These are phyloP conservation scores for Diddensiella santjacobensis DNA, from an alignment of 805 yeast species.

Conservation along the genomic window DNA sequence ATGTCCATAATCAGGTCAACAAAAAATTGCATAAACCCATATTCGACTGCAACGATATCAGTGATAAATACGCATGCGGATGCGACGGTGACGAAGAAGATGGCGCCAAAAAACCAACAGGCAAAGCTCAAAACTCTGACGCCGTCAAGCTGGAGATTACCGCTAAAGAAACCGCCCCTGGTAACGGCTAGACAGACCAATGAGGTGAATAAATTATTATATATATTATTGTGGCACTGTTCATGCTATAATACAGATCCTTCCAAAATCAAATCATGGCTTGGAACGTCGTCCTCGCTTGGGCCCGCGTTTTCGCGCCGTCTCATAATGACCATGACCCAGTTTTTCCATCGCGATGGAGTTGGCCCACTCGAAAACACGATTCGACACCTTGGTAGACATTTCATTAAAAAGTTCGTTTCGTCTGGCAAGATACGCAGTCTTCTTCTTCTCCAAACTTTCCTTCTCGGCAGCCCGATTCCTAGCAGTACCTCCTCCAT, in stretches of 20 bases:
- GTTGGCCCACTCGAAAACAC: slow-evolving; percentile 27
- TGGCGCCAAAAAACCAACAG: slow-evolving; percentile 24
- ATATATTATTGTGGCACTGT: too few species aligned
- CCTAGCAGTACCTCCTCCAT: not conserved
- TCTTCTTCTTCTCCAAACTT: slow-evolving; percentile 4
- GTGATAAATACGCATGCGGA: slow-evolving; percentile 95
- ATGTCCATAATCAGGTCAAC: slow-evolving; percentile 84
- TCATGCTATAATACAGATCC: too few species aligned
- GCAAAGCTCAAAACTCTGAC: not conserved
- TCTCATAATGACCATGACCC: slow-evolving; percentile 32
- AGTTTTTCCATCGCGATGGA: slow-evolving; percentile 19
- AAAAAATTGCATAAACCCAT: slow-evolving; percentile 59
- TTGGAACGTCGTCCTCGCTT: not conserved
- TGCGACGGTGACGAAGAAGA: slow-evolving; percentile 73
- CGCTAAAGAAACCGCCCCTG: not conserved
- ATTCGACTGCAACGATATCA: slow-evolving; percentile 80
- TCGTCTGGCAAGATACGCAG: slow-evolving; percentile 8
- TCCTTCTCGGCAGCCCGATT: slow-evolving; percentile 5
- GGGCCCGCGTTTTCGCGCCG: slow-evolving; percentile 4
- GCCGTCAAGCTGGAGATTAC: slow-evolving; percentile 6
- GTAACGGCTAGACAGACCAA: slow-evolving; percentile 11
- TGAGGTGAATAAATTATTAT: slow-evolving; percentile 4
- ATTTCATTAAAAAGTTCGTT: slow-evolving; percentile 18
- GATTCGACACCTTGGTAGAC: slow-evolving; percentile 15
- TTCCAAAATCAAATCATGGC: too few species aligned